Percentiles rank a stretch among this genome's conserved stretches.
phyloP scores from a whole-genome alignment of 768 basidiomycete genomes.

The Lactarius quietus region DNA sequence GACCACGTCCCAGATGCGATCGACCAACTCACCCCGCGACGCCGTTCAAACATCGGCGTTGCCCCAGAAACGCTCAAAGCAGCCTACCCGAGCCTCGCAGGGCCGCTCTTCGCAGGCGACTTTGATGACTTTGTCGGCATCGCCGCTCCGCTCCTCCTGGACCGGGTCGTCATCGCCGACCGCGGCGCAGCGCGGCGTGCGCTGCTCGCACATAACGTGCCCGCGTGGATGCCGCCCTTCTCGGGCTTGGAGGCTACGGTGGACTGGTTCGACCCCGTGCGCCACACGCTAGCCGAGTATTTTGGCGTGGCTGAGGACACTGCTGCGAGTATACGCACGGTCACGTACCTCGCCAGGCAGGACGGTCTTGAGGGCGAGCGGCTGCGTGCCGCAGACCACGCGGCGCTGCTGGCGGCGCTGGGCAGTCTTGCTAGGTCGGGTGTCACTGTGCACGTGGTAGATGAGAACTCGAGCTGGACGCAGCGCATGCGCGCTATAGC shows the following conservation, averaged over 20 bases:
- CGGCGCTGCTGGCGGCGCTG: conserved; percentile 56
- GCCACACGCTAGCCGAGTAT: conserved; percentile 41
- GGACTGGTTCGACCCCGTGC: conserved; percentile 40
- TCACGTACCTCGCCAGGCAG: conserved; percentile 70
- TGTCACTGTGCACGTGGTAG: conserved; percentile 15
- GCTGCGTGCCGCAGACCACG: conserved; percentile 54
- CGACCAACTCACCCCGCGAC: conserved; percentile 29
- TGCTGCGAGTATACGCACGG: conserved; percentile 40
- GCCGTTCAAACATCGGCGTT: conserved; percentile 34
- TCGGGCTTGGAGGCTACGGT: conserved; percentile 42
- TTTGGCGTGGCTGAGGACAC: conserved; percentile 34
- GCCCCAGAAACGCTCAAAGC: conserved; percentile 44
- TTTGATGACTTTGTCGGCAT: conserved; percentile 74
- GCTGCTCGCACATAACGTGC: conserved; percentile 13
- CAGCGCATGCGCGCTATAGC: conserved; percentile 23
- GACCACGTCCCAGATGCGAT: conserved; percentile 39
- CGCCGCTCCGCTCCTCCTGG: conserved; percentile 65
- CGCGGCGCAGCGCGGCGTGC: conserved; percentile 53
- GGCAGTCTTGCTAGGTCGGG: conserved; percentile 39
- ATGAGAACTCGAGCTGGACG: conserved; percentile 21
- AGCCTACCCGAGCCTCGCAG: conserved; percentile 62
- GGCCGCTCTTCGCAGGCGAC: conserved; percentile 65
- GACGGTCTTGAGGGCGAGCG: conserved; percentile 45
- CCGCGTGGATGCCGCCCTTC: conserved; percentile 35
- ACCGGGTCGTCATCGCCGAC: conserved; percentile 76